Conservation (phyloP, 2,329 filamentous ascomycete species). For the Sporothrix humicola region DNA sequence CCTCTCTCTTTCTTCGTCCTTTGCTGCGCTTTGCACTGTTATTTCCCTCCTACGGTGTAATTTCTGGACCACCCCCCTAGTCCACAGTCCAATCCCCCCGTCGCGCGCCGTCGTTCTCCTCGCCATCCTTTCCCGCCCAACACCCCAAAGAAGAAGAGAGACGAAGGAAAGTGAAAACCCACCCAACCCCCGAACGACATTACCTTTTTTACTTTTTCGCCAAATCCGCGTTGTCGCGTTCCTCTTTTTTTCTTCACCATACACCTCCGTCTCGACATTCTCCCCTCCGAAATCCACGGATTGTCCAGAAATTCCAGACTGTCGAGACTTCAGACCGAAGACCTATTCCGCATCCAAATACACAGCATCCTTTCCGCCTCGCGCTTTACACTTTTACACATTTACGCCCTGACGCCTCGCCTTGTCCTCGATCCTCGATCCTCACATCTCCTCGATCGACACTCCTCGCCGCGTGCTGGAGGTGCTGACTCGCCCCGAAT, state of each 20-base stretch:
- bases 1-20: constrained; percentile 1
- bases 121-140: constrained; percentile 9
- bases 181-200: constrained; percentile 18
- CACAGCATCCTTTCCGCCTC: constrained; percentile 11
- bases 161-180: constrained; percentile 3
- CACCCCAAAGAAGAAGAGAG: not conserved
- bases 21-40: not conserved
- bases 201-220: constrained; percentile 7
- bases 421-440: not conserved
- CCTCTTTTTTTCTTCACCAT: constrained; percentile 22
- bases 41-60: constrained; percentile 9
- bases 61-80: constrained; percentile 22
- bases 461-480: constrained; percentile 15
- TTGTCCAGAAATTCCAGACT: too few relatives aligned
- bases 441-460: constrained; percentile 20
- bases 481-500: constrained; percentile 19
- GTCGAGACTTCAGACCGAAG: not conserved
- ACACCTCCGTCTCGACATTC: constrained; percentile 13
- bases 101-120: constrained; percentile 4
- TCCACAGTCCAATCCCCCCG: constrained; percentile 1
- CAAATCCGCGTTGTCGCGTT: constrained; percentile 27
- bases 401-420: not conserved
- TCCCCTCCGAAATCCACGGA: not conserved
- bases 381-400: not conserved
- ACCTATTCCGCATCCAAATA: constrained; percentile 16